Evolutionary conservation across 2,329 filamentous ascomycete species (phyloP), one percentile per base, ranked within the genome.

Genomic region (Colletotrichum abscissum): DNA sequence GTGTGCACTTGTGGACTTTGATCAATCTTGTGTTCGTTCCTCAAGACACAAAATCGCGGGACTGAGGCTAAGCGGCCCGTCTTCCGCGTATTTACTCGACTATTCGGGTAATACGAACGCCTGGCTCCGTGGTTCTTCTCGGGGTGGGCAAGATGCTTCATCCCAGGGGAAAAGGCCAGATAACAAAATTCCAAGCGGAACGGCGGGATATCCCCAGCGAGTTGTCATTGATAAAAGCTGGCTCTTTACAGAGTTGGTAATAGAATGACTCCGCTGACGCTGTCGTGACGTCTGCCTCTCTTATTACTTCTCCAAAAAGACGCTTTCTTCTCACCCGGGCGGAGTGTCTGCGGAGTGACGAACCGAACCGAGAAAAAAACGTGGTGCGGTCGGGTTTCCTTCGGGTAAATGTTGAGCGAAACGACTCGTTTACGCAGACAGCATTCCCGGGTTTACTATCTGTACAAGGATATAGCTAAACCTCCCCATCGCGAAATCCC

Each of bases 31-130:
- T 6, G 38, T 49, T 28, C 22, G 8, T 28, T 58, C 14, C 52
- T 1, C 19, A 46, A 60, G 30, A 14, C 14, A 24, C 4, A n/a
- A 28, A 22, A 8, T 58, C 26, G 57, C 57, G 49, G 55, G 3
- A 62, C 33, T 38, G 59, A 64, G 71, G 71, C 71, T 52, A 54
- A 54, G 35, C 67, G 71, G 71, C 60, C 71, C 71, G 71, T 26
- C 35, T 67, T 67, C 71, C 71, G 67, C 38, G 26, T 22, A 58
- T n/a, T 62, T 56, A 57, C 62, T 62, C 26, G 60, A 66, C 60
- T 16, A 33, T 58, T 70, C 60, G 30, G 67, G 70, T n/a, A 49
- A 65, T 42, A 38, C 54, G 57, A 60, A 49, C 35, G 67, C 56
- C n/a, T 30, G 16, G 60, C 30, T 73, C 71, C 67, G 71, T 60